A percentile compares a stretch with the other conserved stretches of the same genome.
Conservation (phyloP, 1,139 yeast genomes). For the Hansenula sp. region DNA sequence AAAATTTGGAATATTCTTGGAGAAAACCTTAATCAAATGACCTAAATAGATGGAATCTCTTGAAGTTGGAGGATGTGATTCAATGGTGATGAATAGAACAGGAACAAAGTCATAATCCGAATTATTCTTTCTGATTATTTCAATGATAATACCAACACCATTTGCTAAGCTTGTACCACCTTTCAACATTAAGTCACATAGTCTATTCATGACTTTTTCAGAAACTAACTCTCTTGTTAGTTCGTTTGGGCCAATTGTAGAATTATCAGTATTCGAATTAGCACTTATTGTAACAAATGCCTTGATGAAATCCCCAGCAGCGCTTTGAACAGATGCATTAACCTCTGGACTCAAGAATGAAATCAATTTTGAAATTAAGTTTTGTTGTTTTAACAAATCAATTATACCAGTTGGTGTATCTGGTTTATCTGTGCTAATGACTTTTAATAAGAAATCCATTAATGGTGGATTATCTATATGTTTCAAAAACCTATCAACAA, state of each 20-base stretch:
- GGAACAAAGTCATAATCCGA: conserved; percentile 94
- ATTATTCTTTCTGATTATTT: conserved; percentile 90
- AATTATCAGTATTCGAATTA: conserved; percentile 74
- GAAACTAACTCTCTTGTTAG: conserved; percentile 86
- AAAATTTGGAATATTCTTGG: conserved; percentile 71
- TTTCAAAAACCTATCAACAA: conserved; percentile 52
- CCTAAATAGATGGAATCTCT: conserved; percentile 96
- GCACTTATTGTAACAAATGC: conserved; percentile 93
- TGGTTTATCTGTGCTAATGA: conserved; percentile 63
- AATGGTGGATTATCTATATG: conserved; percentile 63
- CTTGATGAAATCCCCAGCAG: conserved; percentile 92
- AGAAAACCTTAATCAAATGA: conserved; percentile 75
- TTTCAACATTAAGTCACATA: conserved; percentile 79
- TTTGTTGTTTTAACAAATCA: conserved; percentile 47
- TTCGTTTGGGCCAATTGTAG: conserved; percentile 96
- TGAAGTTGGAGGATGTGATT: conserved; percentile 91
- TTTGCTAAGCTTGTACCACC: conserved; percentile 94
- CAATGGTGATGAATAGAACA: conserved; percentile 79
- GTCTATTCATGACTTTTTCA: conserved; percentile 57
- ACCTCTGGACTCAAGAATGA: conserved; percentile 49
- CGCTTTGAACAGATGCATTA: conserved; percentile 73
- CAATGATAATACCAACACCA: conserved; percentile 95
- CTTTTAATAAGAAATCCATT: conserved; percentile 69
- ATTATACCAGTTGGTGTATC: conserved; percentile 62
- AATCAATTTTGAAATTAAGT: conserved; percentile 48